A percentile compares a stretch with the other conserved stretches of the same genome.
Evolutionary conservation across 23 red algal species (phyloP).

Genomic region (Gracilaria gracilis): DNA sequence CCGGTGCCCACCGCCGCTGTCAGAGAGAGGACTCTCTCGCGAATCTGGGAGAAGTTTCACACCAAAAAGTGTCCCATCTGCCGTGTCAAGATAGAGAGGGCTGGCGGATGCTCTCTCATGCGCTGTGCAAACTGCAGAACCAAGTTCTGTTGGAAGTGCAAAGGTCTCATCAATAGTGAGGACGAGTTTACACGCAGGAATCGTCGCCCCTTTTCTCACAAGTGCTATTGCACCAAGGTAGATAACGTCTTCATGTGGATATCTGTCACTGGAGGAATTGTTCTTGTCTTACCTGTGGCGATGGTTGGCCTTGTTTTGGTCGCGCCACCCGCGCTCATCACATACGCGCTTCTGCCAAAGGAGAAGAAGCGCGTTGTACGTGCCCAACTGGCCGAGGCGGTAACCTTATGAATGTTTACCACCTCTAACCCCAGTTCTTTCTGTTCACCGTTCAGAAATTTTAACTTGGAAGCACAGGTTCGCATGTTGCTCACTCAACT

Average conservation of each 20-base stretch:
- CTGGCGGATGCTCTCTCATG: conserved; percentile 56
- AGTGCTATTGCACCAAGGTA: conserved; percentile 39
- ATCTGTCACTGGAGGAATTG: conserved; percentile 27
- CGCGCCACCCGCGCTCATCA: conserved; percentile 17
- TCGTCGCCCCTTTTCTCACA: conserved; percentile 3
- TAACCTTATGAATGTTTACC: not conserved
- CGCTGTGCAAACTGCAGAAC: conserved; percentile 42
- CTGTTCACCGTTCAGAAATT: conserved; percentile 1
- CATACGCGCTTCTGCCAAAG: conserved; percentile 32
- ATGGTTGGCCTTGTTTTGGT: conserved; percentile 10
- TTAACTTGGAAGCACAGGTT: conserved; percentile 1
- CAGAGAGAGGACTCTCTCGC: not conserved
- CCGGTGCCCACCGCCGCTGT: not conserved
- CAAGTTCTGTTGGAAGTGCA: conserved; percentile 61
- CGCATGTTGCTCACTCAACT: not conserved
- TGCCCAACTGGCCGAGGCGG: not conserved
- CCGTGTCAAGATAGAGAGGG: conserved; percentile 32
- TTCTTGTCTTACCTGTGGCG: conserved; percentile 18
- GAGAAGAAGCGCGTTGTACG: conserved; percentile 16
- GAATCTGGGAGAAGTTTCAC: conserved; percentile 4
- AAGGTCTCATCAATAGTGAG: conserved; percentile 13
- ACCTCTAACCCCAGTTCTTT: not conserved
- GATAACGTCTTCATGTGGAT: conserved; percentile 24
- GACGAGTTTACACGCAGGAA: not conserved
- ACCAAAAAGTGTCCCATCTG: conserved; percentile 58